Evolutionary conservation across 768 basidiomycete species (phyloP).

Genomic region (Nevesoporus exiguus): DNA sequence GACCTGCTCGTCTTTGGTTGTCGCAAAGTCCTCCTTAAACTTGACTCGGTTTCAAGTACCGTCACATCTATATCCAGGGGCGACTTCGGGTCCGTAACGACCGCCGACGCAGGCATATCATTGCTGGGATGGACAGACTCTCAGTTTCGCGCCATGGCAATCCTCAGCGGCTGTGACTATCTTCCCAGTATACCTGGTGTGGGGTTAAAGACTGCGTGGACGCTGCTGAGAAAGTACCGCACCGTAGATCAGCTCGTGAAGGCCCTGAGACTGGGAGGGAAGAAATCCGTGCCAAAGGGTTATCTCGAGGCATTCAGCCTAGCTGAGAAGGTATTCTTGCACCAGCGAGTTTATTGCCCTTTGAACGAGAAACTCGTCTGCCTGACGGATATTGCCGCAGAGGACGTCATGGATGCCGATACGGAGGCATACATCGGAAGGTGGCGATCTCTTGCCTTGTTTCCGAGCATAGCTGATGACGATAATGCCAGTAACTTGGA

Average conservation of each 20-base stretch:
- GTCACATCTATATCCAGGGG: slow-evolving; percentile 62
- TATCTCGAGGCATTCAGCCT: slow-evolving; percentile 74
- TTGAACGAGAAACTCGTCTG: slow-evolving; percentile 59
- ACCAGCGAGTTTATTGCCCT: slow-evolving; percentile 92
- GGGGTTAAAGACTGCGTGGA: slow-evolving; percentile 90
- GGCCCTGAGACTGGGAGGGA: slow-evolving; percentile 75
- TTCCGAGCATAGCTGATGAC: slow-evolving; percentile 7
- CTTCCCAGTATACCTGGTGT: slow-evolving; percentile 87
- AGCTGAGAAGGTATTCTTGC: slow-evolving; percentile 89
- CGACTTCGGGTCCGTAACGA: slow-evolving; percentile 61
- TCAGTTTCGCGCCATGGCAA: slow-evolving; percentile 92
- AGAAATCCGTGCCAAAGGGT: slow-evolving; percentile 70
- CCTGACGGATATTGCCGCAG: slow-evolving; percentile 56
- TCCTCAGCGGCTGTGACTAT: slow-evolving; percentile 91
- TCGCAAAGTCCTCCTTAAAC: slow-evolving; percentile 86
- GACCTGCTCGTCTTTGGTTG: slow-evolving; percentile 98
- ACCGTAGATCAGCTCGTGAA: slow-evolving; percentile 82
- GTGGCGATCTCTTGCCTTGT: slow-evolving; percentile 34
- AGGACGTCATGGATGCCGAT: slow-evolving; percentile 51
- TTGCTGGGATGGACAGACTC: slow-evolving; percentile 85
- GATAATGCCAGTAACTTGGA: slow-evolving; percentile 54
- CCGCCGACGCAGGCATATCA: slow-evolving; percentile 57
- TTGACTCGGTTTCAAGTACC: slow-evolving; percentile 67
- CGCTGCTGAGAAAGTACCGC: slow-evolving; percentile 77
- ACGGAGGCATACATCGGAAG: slow-evolving; percentile 70